These are phyloP conservation scores for Xerocomellus chrysenteron DNA, from an alignment of 768 basidiomycete genomes.

Conservation along the genomic window DNA sequence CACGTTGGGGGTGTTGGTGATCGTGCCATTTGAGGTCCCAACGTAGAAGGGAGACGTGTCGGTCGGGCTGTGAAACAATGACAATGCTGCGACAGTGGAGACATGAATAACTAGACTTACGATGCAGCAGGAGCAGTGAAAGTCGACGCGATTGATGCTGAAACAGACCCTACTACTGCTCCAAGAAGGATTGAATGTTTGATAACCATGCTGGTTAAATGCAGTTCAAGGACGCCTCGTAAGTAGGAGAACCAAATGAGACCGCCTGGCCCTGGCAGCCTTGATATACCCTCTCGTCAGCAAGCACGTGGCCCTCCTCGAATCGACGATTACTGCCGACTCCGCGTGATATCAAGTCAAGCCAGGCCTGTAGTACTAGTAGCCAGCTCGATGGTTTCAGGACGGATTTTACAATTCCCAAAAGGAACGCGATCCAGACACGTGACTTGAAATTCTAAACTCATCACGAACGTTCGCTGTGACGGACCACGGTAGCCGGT, in stretches of 20 bases:
- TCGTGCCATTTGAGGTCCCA: conserved; percentile 42
- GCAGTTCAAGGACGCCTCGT: background rate
- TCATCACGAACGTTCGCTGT: no score
- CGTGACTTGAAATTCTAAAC: no score
- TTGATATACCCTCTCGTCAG: conserved; percentile 9
- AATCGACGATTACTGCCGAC: no score
- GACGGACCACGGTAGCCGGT: no score
- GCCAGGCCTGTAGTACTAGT: no score
- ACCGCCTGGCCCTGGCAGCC: no score
- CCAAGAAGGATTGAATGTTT: conserved; percentile 14
- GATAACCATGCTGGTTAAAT: conserved; percentile 14
- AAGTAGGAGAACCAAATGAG: background rate
- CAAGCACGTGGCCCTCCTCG: no score
- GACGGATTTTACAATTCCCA: no score
- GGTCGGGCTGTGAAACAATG: conserved; percentile 21
- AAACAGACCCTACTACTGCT: conserved; percentile 17
- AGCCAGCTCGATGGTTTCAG: no score
- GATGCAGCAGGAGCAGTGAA: conserved; percentile 31
- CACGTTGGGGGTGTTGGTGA: conserved; percentile 39
- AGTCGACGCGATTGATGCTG: conserved; percentile 22
- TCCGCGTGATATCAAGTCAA: no score
- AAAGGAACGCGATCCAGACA: no score
- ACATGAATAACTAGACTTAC: conserved; percentile 13
- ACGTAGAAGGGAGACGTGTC: conserved; percentile 39
- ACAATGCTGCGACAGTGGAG: background rate